phyloP scores from a whole-genome alignment of 1,284 basidiomycete genomes.

The Binderoboletus segoi region DNA sequence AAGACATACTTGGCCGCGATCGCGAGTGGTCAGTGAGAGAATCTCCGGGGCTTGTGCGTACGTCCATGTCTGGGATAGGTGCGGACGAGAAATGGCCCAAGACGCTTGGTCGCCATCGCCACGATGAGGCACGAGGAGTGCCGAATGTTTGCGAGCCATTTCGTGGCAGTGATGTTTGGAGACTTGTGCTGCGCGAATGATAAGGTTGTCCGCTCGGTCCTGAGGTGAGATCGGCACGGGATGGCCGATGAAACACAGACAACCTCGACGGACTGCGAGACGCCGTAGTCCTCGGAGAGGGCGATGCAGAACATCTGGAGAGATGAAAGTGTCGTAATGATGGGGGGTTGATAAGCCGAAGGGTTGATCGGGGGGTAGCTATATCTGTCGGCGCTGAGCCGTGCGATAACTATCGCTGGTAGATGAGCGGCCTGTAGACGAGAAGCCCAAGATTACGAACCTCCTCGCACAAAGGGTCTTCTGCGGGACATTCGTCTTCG shows the following conservation, averaged over 20 bases:
- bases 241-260: slow-evolving; percentile 46
- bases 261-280: slow-evolving; percentile 44
- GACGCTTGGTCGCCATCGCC: slow-evolving; percentile 61
- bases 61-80: slow-evolving; percentile 43
- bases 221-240: slow-evolving; percentile 39
- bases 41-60: slow-evolving; percentile 41
- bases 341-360: slow-evolving; percentile 47
- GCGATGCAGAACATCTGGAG: slow-evolving; percentile 48
- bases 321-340: slow-evolving; percentile 59
- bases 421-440: slow-evolving; percentile 20
- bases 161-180: slow-evolving; percentile 33
- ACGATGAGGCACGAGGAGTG: slow-evolving; percentile 32
- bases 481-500: slow-evolving; percentile 32
- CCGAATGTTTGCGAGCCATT: slow-evolving; percentile 17
- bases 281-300: slow-evolving; percentile 37
- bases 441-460: slow-evolving; percentile 22
- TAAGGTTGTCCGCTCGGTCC: slow-evolving; percentile 31
- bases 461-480: slow-evolving; percentile 9
- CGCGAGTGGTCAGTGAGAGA: slow-evolving; percentile 52
- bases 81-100: slow-evolving; percentile 57
- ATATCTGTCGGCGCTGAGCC: slow-evolving; percentile 41
- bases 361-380: slow-evolving; percentile 39
- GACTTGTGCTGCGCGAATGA: slow-evolving; percentile 50
- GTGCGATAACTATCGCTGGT: slow-evolving; percentile 32
- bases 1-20: slow-evolving; percentile 69